Base-by-base conservation (phyloP, 2,329 filamentous ascomycete genomes). In the Aureobasidium sp. region DNA sequence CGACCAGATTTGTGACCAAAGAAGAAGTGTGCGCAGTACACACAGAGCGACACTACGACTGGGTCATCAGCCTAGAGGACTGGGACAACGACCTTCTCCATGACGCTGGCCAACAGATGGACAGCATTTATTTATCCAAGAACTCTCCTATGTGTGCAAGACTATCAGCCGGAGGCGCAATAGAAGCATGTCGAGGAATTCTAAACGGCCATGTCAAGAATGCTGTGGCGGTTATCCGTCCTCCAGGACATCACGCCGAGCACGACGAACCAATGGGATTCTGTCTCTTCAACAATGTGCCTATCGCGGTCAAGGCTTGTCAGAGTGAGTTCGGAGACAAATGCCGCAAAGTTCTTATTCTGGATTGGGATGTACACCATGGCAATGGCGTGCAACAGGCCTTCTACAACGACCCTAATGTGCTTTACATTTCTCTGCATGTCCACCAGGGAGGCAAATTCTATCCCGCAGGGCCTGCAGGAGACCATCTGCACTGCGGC, bases 241-340 rank as follows among this genome's bases (percentile, higher is more conserved):
- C 94, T 1, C 94, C 94, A 0, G 94, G 94, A 0, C 94, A 99
- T 70, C 94, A 99, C 74, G 94, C 94, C 0, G 94, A 99, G 72
- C 87, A 85, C 63, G 83, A 94, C 69, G 81, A 86, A 39, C 84
- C 93, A 0, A 94, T 96, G 82, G 94, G 94, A 0, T 99, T 99
- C 71, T 99, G 94, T 73, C 84, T 97, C 63, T 97, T 97, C 78
- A 97, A 99, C 77, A 99, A 99, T 70, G 94, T 97, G 3, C 91
- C 90, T 22, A 89, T 99, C 63, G 93, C 92, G 1, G 87, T 91
- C n/a, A 88, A 85, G 64, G 89, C 92, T 14, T 97, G 92, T 71
- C 91, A 96, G 72, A 78, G 82, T 59, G 86, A 91, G 64, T 94
- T 89, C 67, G 89, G 89, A 1, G 84, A 93, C 3, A 78, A 78